Conservation (phyloP, 2,329 filamentous ascomycete genomes). For the Ophiostoma triangulosporum region DNA sequence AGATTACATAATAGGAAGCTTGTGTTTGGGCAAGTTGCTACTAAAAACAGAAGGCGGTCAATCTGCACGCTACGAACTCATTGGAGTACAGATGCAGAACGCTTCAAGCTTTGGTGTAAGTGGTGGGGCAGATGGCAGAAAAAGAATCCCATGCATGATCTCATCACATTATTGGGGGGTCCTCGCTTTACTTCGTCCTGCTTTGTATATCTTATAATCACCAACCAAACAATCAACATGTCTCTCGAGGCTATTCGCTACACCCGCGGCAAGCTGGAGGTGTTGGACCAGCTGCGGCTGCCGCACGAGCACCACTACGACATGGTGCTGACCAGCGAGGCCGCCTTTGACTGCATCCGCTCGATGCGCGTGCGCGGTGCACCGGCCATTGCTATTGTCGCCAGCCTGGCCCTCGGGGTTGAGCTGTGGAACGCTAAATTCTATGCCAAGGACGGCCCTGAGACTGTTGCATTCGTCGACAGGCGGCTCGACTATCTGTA, state of each 20-base stretch:
- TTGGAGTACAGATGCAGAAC: background rate
- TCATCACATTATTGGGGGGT: background rate
- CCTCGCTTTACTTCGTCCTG: background rate
- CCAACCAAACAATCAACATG: constrained; percentile 2
- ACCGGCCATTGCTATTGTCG: constrained; percentile 96
- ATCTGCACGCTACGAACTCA: background rate
- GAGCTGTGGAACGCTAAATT: constrained; percentile 52
- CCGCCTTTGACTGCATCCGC: constrained; percentile 72
- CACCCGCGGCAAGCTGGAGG: constrained; percentile 54
- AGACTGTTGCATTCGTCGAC: constrained; percentile 58
- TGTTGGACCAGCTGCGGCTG: constrained; percentile 71
- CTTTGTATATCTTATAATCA: background rate
- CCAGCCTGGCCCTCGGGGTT: constrained; percentile 73
- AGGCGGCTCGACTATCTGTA: constrained; percentile 75
- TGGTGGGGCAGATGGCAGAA: constrained; percentile 8
- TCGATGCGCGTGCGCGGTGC: constrained; percentile 72
- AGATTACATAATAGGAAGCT: background rate
- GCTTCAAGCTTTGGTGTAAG: background rate
- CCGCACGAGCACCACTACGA: constrained; percentile 74
- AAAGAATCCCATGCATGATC: background rate
- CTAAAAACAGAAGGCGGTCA: constrained; percentile 9
- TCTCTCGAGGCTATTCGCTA: constrained; percentile 66
- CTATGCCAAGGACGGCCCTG: constrained; percentile 26
- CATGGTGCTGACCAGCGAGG: constrained; percentile 51
- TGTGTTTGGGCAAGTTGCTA: background rate